Conservation (phyloP, 1,284 basidiomycete species). For the Apiotrichum siamense region DNA sequence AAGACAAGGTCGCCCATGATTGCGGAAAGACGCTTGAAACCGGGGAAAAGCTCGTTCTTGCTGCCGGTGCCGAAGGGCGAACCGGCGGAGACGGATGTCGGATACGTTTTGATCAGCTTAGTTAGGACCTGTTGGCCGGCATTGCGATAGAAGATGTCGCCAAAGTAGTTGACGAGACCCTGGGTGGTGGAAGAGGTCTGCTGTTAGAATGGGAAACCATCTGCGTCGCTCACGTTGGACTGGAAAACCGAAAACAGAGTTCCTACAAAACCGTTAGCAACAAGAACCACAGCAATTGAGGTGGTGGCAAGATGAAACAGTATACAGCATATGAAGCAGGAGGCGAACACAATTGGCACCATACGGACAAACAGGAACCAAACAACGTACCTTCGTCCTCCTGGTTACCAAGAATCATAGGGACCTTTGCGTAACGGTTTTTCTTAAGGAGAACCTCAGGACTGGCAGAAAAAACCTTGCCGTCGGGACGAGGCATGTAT, state of each 20-base stretch:
- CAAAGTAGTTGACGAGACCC: slow-evolving; percentile 16
- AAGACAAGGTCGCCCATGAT: slow-evolving; percentile 13
- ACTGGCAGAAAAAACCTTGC: slow-evolving; percentile 51
- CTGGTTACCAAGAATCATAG: slow-evolving; percentile 23
- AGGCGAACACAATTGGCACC: too few relatives aligned
- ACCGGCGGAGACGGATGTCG: slow-evolving; percentile 19
- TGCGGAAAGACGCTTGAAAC: slow-evolving; percentile 18
- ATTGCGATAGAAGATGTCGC: slow-evolving; percentile 19
- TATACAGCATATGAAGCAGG: too few relatives aligned
- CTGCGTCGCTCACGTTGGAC: too few relatives aligned
- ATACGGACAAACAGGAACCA: too few relatives aligned
- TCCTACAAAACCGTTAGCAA: too few relatives aligned
- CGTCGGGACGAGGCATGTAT: slow-evolving; percentile 55
- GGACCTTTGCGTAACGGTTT: slow-evolving; percentile 11
- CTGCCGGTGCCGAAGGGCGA: slow-evolving; percentile 14
- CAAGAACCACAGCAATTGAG: too few relatives aligned
- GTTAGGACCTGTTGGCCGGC: slow-evolving; percentile 15
- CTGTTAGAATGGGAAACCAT: slow-evolving; percentile 29
- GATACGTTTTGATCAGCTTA: slow-evolving; percentile 27
- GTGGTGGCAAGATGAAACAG: too few relatives aligned
- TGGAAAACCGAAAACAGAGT: too few relatives aligned
- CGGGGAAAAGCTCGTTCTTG: slow-evolving; percentile 15
- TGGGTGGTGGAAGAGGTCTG: slow-evolving; percentile 18
- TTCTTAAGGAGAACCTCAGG: slow-evolving; percentile 28
- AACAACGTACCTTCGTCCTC: slow-evolving; percentile 21